phyloP scores from a whole-genome alignment of 441 rosid species.

The Jatropha multifida region DNA sequence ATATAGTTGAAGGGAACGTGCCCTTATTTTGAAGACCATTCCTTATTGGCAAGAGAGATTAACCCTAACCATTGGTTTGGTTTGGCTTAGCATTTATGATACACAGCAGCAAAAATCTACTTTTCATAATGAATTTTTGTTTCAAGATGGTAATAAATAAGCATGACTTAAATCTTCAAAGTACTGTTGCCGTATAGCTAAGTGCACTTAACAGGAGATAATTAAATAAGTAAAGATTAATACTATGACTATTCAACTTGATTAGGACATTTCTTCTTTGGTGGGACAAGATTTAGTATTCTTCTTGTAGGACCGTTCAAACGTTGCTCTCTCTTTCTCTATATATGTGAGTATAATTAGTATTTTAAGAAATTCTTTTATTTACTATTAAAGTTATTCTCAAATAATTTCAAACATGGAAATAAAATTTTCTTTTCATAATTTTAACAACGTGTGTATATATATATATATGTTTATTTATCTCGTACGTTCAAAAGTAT shows the following conservation, averaged over 20 bases:
- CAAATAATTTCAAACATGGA: too few relatives aligned
- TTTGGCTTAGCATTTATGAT: neutral
- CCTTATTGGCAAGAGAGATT: neutral
- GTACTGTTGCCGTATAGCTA: conserved; percentile 32
- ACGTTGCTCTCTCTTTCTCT: neutral
- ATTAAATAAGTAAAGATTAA: neutral
- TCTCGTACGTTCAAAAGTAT: too few relatives aligned
- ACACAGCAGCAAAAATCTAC: conserved; percentile 3
- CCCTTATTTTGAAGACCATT: conserved; percentile 1
- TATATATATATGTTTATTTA: too few relatives aligned
- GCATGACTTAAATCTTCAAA: conserved; percentile 8
- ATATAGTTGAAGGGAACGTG: neutral
- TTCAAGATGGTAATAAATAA: neutral
- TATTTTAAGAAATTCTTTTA: too few relatives aligned
- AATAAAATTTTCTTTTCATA: too few relatives aligned
- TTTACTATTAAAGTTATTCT: too few relatives aligned
- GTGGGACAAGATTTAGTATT: neutral
- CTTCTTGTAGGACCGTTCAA: conserved; percentile 8
- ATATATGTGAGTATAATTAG: neutral
- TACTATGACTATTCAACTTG: conserved; percentile 16
- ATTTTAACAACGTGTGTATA: too few relatives aligned
- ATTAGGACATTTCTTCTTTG: conserved; percentile 4
- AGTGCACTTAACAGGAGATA: conserved; percentile 20
- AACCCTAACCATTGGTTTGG: conserved; percentile 10
- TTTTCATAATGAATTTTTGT: conserved; percentile 7